Base-by-base conservation (phyloP, 2,329 filamentous ascomycete genomes). In the Exophiala mesophila region DNA sequence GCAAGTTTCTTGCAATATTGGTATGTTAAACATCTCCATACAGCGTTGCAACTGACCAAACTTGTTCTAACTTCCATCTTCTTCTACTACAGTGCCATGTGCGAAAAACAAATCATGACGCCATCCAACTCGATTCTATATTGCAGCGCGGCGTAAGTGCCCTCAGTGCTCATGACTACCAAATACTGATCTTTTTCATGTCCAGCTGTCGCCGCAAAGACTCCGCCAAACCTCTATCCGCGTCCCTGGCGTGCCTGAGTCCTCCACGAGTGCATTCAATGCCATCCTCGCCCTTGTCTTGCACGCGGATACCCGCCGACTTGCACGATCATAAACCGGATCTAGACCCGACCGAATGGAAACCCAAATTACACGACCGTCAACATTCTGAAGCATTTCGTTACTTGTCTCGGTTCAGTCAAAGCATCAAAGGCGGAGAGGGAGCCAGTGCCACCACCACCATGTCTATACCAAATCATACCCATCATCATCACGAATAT, bases 41-140 rank as follows among this genome's bases (percentile, higher is more conserved):
- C 13, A 18, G 44, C 32, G 32, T 32, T 10, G 26, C 39, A 28
- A 19, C 16, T 35, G 20, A 29, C 26, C 12, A 36, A 23, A n/a
- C 17, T 37, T 41, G 42, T 50, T 52, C 54, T 56, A 39, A 56
- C 41, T 55, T 42, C 42, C 45, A 35, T 56, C 39, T 55, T 39
- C 54, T 40, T 39, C 44, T 33, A 42, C 40, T 35, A 21, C 57
- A 82, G 78, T 63, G 73, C 78, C 50, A 79, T 74, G 57, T 82
- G 78, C 61, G 78, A 82, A 60, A 79, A 73, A 60, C 78, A 82
- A 63, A 82, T 82, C 55, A 72, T 77, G 39, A 71, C 74, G 21
- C 78, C 78, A 12, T 73, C 73, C 59, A 76, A 76, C 57, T 70
- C 70, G 12, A 69, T 80, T 29, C 66, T 82, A 32, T 82, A 82